A percentile compares a stretch with the other conserved stretches of the same genome.
phyloP scores from a whole-genome alignment of 257 asterid species.

The Solanum medicagineum region DNA sequence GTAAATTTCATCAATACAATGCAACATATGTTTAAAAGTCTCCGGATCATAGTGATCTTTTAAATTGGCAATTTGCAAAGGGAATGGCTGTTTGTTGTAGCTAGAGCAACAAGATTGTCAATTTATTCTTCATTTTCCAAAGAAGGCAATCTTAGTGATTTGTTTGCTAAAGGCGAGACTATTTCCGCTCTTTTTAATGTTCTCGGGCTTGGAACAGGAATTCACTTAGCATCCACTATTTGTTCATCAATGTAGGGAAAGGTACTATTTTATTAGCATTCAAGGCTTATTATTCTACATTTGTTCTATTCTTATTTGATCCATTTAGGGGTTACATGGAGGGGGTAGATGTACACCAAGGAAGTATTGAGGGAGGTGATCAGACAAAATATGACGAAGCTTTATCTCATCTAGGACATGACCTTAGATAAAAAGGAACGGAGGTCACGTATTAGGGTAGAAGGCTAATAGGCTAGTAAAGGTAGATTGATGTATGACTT shows the following conservation, averaged over 20 bases:
- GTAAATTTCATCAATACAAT: no score
- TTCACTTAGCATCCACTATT: slow-evolving; percentile 81
- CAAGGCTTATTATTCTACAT: background rate
- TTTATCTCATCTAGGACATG: no score
- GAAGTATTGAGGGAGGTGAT: no score
- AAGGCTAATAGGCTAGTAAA: no score
- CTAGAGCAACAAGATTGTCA: slow-evolving; percentile 97
- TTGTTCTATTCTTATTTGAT: background rate
- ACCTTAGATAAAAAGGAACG: no score
- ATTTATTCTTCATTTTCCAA: slow-evolving; percentile 93
- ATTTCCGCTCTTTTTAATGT: slow-evolving; percentile 88
- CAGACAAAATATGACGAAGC: no score
- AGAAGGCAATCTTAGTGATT: slow-evolving; percentile 98
- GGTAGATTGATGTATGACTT: no score
- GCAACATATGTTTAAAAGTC: no score
- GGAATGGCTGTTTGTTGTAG: slow-evolving; percentile 99
- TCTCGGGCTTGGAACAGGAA: slow-evolving; percentile 84
- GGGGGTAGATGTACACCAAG: no score
- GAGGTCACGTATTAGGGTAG: no score
- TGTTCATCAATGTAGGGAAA: slow-evolving; percentile 88
- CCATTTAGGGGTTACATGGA: background rate
- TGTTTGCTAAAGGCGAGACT: slow-evolving; percentile 96
- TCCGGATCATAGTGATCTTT: no score
- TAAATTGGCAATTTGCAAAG: slow-evolving; percentile 1
- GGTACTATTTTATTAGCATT: slow-evolving; percentile 27